Evolutionary conservation across 208 protist species (phyloP).

Genomic region (Leishmania guyanensis): DNA sequence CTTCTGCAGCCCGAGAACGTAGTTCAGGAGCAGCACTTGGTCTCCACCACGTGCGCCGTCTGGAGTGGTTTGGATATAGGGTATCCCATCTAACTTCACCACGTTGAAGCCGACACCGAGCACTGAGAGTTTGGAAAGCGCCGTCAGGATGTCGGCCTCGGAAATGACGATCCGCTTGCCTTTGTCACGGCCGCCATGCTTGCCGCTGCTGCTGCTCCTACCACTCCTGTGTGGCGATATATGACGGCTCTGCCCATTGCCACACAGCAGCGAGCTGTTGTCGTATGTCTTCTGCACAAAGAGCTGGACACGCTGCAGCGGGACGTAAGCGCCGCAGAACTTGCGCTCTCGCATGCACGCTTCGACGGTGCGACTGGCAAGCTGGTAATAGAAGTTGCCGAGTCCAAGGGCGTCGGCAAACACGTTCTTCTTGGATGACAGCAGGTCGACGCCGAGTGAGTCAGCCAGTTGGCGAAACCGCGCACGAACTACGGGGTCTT

Average conservation of each 20-base stretch:
- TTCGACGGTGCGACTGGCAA: slow-evolving; percentile 81
- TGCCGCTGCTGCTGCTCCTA: slow-evolving; percentile 4
- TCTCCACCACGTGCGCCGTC: slow-evolving; percentile 67
- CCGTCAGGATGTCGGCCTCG: slow-evolving; percentile 67
- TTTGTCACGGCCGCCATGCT: not conserved
- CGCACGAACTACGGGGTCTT: slow-evolving; percentile 82
- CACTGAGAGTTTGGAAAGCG: slow-evolving; percentile 70
- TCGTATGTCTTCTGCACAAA: slow-evolving; percentile 73
- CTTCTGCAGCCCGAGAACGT: slow-evolving; percentile 48
- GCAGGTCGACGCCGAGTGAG: slow-evolving; percentile 84
- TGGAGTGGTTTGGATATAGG: slow-evolving; percentile 87
- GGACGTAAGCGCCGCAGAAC: slow-evolving; percentile 86
- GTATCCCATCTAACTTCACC: slow-evolving; percentile 56
- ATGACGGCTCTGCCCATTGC: slow-evolving; percentile 14
- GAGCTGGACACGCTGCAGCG: slow-evolving; percentile 57
- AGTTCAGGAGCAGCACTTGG: slow-evolving; percentile 65
- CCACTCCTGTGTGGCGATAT: not conserved
- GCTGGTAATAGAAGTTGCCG: slow-evolving; percentile 87
- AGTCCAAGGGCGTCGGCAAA: slow-evolving; percentile 79
- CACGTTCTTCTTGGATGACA: slow-evolving; percentile 88
- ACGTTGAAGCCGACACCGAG: slow-evolving; percentile 84
- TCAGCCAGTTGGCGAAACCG: slow-evolving; percentile 88
- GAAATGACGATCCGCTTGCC: slow-evolving; percentile 47
- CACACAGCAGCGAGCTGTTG: slow-evolving; percentile 17
- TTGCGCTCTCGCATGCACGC: slow-evolving; percentile 84